These are phyloP conservation scores for Boletus tomentosulus DNA, from an alignment of 768 basidiomycete genomes.

Conservation along the genomic window DNA sequence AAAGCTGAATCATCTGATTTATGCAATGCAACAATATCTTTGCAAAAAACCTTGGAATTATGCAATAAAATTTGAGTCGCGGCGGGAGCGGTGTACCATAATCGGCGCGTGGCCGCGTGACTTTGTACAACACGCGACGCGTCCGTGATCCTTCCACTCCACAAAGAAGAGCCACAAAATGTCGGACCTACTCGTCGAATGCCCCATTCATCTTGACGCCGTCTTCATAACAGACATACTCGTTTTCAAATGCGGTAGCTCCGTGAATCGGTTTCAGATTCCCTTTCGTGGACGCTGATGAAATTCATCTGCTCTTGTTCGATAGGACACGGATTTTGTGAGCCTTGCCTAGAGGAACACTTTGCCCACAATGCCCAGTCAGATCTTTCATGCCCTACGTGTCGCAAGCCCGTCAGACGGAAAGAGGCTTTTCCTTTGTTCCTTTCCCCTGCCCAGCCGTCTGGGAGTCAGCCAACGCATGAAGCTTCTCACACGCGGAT, in stretches of 20 bases:
- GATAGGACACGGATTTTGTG: slow-evolving; percentile 32
- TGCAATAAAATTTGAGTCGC: too few relatives aligned
- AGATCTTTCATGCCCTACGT: slow-evolving; percentile 23
- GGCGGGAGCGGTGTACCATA: too few relatives aligned
- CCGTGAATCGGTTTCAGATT: slow-evolving; percentile 3
- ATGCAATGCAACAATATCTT: too few relatives aligned
- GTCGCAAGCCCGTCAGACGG: slow-evolving; percentile 25
- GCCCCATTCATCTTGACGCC: slow-evolving; percentile 30
- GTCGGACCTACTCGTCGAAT: slow-evolving; percentile 25
- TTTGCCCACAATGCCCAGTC: slow-evolving; percentile 9
- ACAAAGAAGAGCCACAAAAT: background rate
- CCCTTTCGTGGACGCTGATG: slow-evolving; percentile 9
- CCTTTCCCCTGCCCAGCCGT: slow-evolving; percentile 18
- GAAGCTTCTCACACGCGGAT: slow-evolving; percentile 10
- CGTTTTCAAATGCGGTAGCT: slow-evolving; percentile 30
- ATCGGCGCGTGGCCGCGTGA: too few relatives aligned
- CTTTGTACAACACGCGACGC: too few relatives aligned
- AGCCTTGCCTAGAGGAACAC: slow-evolving; percentile 24
- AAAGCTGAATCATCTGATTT: too few relatives aligned
- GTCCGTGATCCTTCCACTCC: background rate
- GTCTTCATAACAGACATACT: slow-evolving; percentile 26
- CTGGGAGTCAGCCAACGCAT: background rate
- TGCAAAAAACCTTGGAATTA: too few relatives aligned
- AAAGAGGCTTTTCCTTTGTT: slow-evolving; percentile 28
- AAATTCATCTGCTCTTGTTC: slow-evolving; percentile 7